Base-by-base conservation (phyloP, 1,284 basidiomycete species). In the Ceratobasidium sp. region DNA sequence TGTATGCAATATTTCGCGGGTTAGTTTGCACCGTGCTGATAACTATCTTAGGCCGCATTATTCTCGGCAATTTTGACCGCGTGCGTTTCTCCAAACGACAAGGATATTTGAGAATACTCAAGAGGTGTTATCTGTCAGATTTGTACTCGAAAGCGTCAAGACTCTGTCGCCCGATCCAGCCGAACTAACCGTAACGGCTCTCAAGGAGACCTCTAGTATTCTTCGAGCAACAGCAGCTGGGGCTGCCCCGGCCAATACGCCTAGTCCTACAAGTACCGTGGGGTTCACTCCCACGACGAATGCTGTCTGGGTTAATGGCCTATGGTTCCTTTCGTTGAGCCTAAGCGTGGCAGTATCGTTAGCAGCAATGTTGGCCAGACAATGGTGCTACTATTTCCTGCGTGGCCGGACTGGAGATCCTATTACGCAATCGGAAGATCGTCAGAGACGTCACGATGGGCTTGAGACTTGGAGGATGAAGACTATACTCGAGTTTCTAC, bases 381-480 rank as follows among this genome's bases (percentile, higher is more conserved):
- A 67, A 33, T 67, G 65, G 65, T 67, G 65, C 51, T 67, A 56
- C 33, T 67, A 67, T 17, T 67, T 33, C n/a, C 41, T 67, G 8
- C 54, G 31, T 17, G 19, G 19, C 17, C 50, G 65, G 17, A 67
- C 6, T 2, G 65, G 65, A 2, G 65, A 67, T 19, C 33, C 65
- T 9, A 54, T 67, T 29, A 44, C 65, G 1, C 65, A 56, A 67
- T 50, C 65, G n/a, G 53, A 54, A 17, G 51, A 67, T 15, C 65
- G 65, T 5, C 65, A 67, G 27, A 56, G 36, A 36, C 65, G 65
- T 3, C 56, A 44, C 31, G 22, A 24, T 27, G 65, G 65, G 44
- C 33, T 67, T 24, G n/a, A 7, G 44, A 67, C 27, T 11, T 67
- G 65, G 65, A 67, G 33, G n/a, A 67, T 67, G 65, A 22, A 33